Evolutionary conservation across 1,284 basidiomycete genomes (phyloP).

Genomic region (Athelia sp.): DNA sequence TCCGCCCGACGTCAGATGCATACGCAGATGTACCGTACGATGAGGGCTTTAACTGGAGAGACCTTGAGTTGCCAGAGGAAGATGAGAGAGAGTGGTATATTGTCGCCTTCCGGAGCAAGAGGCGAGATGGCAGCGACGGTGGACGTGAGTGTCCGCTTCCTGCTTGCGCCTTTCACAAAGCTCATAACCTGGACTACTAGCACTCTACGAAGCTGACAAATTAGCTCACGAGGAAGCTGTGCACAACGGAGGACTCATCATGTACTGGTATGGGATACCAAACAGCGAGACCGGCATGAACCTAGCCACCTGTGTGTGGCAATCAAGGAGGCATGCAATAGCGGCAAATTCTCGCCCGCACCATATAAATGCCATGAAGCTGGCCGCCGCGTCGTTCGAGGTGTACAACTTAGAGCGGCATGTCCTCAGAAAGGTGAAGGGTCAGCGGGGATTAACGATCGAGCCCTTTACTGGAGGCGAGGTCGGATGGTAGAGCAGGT

Average conservation of each 20-base stretch:
- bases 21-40: slow-evolving; percentile 67
- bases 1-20: slow-evolving; percentile 53
- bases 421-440: slow-evolving; percentile 59
- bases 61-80: slow-evolving; percentile 59
- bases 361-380: slow-evolving; percentile 78
- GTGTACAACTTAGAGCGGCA: slow-evolving; percentile 76
- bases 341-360: slow-evolving; percentile 76
- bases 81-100: slow-evolving; percentile 86
- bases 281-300: slow-evolving; percentile 72
- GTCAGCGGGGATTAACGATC: slow-evolving; percentile 50
- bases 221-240: slow-evolving; percentile 89
- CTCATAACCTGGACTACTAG: slow-evolving; percentile 29
- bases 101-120: slow-evolving; percentile 82
- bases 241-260: slow-evolving; percentile 69
- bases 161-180: slow-evolving; percentile 2
- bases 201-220: slow-evolving; percentile 81
- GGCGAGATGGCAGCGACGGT: slow-evolving; percentile 66
- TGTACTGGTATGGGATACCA: not conserved
- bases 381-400: slow-evolving; percentile 77
- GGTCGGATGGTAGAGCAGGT: not conserved
- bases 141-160: slow-evolving; percentile 43
- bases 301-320: slow-evolving; percentile 95
- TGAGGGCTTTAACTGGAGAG: slow-evolving; percentile 85
- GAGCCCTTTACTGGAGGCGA: slow-evolving; percentile 38
- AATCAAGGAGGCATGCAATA: slow-evolving; percentile 76